A percentile compares a stretch with the other conserved stretches of the same genome.
Evolutionary conservation across 208 protist genomes (phyloP).

Genomic region (Acanthamoeba healyi): DNA sequence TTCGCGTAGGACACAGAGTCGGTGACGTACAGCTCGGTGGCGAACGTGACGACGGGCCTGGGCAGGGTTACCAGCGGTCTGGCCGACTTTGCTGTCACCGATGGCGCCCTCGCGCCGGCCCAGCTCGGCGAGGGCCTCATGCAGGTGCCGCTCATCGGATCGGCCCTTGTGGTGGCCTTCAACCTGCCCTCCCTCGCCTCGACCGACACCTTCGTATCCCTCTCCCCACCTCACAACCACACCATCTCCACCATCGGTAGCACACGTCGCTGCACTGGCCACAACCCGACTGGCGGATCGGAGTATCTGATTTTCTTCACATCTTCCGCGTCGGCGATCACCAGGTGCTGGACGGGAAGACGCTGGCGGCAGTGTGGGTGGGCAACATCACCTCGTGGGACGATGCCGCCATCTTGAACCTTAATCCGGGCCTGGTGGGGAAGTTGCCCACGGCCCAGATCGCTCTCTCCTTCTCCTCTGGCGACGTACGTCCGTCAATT

Average conservation of each 20-base stretch:
- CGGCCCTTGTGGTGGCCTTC: not conserved
- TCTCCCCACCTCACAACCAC: not conserved
- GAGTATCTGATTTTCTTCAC: not conserved
- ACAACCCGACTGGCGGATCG: not conserved
- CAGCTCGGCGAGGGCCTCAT: not conserved
- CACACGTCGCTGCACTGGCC: not conserved
- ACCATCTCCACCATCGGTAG: too few relatives aligned
- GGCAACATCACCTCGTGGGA: constrained; percentile 9
- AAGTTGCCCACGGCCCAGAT: not conserved
- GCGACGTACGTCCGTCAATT: not conserved
- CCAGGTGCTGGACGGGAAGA: not conserved
- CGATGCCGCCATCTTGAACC: not conserved
- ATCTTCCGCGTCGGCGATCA: not conserved
- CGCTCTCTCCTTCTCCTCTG: not conserved
- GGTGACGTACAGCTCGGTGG: not conserved
- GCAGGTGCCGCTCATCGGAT: not conserved
- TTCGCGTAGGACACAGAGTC: not conserved
- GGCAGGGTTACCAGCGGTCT: not conserved
- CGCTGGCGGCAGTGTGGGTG: not conserved
- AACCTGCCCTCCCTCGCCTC: not conserved
- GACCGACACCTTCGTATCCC: not conserved
- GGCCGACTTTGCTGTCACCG: not conserved
- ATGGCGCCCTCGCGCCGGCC: not conserved
- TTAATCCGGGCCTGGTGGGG: not conserved
- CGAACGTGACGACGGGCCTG: not conserved